Evolutionary conservation across 352 stramenopile genomes (phyloP).

Genomic region (Globisporangium spinosum): DNA sequence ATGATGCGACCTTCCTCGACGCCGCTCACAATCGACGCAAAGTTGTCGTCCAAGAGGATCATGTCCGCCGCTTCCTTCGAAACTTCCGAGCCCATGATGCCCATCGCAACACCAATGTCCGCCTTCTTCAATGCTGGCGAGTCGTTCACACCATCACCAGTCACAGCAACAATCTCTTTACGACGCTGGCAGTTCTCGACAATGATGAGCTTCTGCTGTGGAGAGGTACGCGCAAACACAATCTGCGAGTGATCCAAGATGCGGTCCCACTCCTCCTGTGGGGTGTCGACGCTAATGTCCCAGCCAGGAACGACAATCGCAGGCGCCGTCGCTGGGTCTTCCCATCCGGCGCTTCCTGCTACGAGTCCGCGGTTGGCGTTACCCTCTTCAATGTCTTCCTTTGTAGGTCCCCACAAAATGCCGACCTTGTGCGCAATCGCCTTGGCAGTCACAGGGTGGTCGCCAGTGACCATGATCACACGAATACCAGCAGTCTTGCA

Average conservation of each 20-base stretch:
- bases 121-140: constrained; percentile 95
- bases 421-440: constrained; percentile 93
- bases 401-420: constrained; percentile 89
- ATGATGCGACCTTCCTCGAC: constrained; percentile 94
- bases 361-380: constrained; percentile 56
- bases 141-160: constrained; percentile 98
- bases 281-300: constrained; percentile 73
- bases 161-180: constrained; percentile 92
- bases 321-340: constrained; percentile 66
- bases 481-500: constrained; percentile 92
- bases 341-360: constrained; percentile 59
- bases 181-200: constrained; percentile 88
- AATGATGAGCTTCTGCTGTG: constrained; percentile 94
- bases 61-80: constrained; percentile 94
- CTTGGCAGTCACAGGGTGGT: constrained; percentile 91
- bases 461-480: constrained; percentile 94
- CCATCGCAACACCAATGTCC: constrained; percentile 98
- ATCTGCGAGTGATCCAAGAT: constrained; percentile 88
- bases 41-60: constrained; percentile 97
- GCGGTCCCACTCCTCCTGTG: constrained; percentile 82
- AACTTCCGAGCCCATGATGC: constrained; percentile 95
- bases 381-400: constrained; percentile 79
- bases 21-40: constrained; percentile 94
- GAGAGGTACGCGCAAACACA: constrained; percentile 94
- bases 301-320: constrained; percentile 85